Conservation (phyloP, 352 stramenopile species). For the Globisporangium alternatum region DNA sequence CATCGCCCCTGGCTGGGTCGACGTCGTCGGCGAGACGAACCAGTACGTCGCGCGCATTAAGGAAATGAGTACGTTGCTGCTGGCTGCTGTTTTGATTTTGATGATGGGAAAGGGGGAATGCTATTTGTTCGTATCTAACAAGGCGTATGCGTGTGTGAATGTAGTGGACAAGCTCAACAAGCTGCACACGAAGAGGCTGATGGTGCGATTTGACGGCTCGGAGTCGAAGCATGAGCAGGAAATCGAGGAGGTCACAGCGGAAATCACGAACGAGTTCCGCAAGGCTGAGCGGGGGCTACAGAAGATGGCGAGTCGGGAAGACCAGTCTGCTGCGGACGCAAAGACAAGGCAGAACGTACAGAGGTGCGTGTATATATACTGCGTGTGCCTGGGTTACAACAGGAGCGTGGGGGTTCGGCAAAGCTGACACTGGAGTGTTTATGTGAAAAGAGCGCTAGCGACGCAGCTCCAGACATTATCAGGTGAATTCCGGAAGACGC, state of each 20-base stretch:
- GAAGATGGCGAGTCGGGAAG: slow-evolving; percentile 68
- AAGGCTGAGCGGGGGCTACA: slow-evolving; percentile 73
- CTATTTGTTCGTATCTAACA: slow-evolving; percentile 8
- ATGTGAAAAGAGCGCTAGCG: slow-evolving; percentile 72
- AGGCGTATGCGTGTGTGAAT: neutral
- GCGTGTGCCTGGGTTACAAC: neutral
- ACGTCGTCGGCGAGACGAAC: slow-evolving; percentile 77
- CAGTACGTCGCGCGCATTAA: slow-evolving; percentile 80
- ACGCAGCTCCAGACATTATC: slow-evolving; percentile 97
- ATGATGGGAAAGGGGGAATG: neutral
- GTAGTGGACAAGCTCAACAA: slow-evolving; percentile 84
- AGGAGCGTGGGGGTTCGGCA: neutral
- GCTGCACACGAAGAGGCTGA: slow-evolving; percentile 81
- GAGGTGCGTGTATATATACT: slow-evolving; percentile 27
- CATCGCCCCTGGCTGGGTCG: slow-evolving; percentile 71
- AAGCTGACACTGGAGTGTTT: neutral
- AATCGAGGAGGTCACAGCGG: slow-evolving; percentile 72
- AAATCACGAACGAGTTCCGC: slow-evolving; percentile 85
- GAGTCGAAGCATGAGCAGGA: slow-evolving; percentile 85
- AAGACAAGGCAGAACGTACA: slow-evolving; percentile 87
- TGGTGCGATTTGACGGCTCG: slow-evolving; percentile 85
- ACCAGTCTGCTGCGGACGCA: slow-evolving; percentile 73
- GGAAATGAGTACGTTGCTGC: slow-evolving; percentile 62
- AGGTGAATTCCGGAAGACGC: slow-evolving; percentile 94
- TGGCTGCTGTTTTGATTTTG: neutral